These are phyloP conservation scores for Carex kokanica DNA, from an alignment of 176 grass and related monocot species.

Conservation along the genomic window DNA sequence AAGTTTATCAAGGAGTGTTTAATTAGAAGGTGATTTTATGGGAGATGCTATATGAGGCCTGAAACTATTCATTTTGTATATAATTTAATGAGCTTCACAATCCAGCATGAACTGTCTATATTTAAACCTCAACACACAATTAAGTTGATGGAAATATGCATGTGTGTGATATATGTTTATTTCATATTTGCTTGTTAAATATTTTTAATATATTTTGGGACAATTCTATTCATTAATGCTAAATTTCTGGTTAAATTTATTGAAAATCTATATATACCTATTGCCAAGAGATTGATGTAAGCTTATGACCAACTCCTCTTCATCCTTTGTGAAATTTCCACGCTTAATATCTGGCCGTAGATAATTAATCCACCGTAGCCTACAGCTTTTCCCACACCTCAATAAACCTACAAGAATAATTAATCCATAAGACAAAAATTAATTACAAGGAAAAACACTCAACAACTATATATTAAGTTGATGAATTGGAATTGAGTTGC, in stretches of 20 bases:
- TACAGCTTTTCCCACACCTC: conserved; percentile 87
- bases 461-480: background rate
- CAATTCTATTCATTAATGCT: background rate
- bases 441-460: background rate
- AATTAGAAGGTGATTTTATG: too few species aligned
- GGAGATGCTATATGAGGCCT: too few species aligned
- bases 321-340: conserved; percentile 70
- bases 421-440: background rate
- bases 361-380: conserved; percentile 89
- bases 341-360: conserved; percentile 77
- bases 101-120: background rate
- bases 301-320: conserved; percentile 68
- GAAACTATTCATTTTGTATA: background rate
- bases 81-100: background rate
- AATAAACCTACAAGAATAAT: conserved; percentile 34
- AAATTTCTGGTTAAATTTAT: background rate
- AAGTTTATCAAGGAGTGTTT: too few species aligned
- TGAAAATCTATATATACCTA: conserved; percentile 26
- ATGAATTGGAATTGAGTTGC: background rate
- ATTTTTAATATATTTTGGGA: background rate
- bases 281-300: conserved; percentile 65
- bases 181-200: background rate
- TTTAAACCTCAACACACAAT: background rate
- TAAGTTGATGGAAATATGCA: background rate
- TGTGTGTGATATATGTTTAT: too few species aligned